Percentiles rank a stretch among this genome's conserved stretches.
These are phyloP conservation scores for Nymphaea colorata DNA, from an alignment of 164 flowering plant genomes.

Conservation along the genomic window DNA sequence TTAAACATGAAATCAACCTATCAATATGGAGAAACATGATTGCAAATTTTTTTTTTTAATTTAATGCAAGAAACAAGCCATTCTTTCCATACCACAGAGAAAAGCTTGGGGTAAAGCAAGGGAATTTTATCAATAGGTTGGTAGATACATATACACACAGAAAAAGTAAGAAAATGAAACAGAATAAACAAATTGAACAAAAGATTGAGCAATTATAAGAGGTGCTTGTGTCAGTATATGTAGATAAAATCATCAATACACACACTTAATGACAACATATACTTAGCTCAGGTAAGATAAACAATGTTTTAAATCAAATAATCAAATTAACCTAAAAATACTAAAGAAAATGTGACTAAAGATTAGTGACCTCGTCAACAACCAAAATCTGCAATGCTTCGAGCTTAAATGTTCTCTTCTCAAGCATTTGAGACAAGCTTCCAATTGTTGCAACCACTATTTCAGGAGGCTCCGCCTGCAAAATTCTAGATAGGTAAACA, in stretches of 20 bases:
- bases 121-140: too few species aligned
- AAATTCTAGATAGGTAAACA: neutral
- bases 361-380: constrained; percentile 67
- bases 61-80: too few species aligned
- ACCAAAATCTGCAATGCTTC: constrained; percentile 62
- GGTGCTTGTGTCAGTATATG: neutral
- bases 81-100: too few species aligned
- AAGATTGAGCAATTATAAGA: neutral
- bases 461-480: constrained; percentile 87
- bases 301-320: neutral
- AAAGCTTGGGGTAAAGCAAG: too few species aligned
- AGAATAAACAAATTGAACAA: too few species aligned
- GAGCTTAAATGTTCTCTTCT: constrained; percentile 50
- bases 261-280: too few species aligned
- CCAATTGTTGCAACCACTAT: constrained; percentile 75
- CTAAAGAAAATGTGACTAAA: neutral
- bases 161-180: too few species aligned
- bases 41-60: too few species aligned
- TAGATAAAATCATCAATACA: too few species aligned
- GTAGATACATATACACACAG: too few species aligned
- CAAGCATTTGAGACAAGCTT: constrained; percentile 83
- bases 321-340: neutral
- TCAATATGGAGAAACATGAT: neutral
- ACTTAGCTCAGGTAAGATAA: too few species aligned
- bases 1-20: constrained; percentile 95